These are phyloP conservation scores for Oidiodendron maius DNA, from an alignment of 495 filamentous ascomycete species.

Conservation along the genomic window DNA sequence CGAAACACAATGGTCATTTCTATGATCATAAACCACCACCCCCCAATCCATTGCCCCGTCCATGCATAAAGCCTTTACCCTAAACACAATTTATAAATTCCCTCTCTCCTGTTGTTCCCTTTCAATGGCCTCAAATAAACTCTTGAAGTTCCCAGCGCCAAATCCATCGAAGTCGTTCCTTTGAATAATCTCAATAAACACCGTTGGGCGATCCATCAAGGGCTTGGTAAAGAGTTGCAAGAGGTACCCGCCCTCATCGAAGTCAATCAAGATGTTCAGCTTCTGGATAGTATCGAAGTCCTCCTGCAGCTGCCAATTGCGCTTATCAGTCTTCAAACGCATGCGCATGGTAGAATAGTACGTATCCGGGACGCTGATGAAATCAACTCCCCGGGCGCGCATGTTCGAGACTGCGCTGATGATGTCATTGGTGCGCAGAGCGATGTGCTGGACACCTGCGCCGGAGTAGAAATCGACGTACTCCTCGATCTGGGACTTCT, in stretches of 20 bases:
- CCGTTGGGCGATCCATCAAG: slow-evolving; percentile 85
- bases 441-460: slow-evolving; percentile 86
- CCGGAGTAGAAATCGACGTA: slow-evolving; percentile 85
- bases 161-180: slow-evolving; percentile 82
- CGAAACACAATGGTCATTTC: too few relatives aligned
- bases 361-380: slow-evolving; percentile 75
- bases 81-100: slow-evolving; percentile 70
- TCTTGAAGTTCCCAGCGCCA: slow-evolving; percentile 93
- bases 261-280: slow-evolving; percentile 83
- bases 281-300: slow-evolving; percentile 66
- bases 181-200: slow-evolving; percentile 93
- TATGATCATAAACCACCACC: too few relatives aligned
- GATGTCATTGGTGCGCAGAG: slow-evolving; percentile 74
- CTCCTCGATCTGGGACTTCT: slow-evolving; percentile 87
- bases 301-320: slow-evolving; percentile 56
- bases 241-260: slow-evolving; percentile 83
- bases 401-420: slow-evolving; percentile 66
- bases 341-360: slow-evolving; percentile 75
- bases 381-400: slow-evolving; percentile 75
- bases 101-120: slow-evolving; percentile 77
- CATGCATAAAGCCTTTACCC: too few relatives aligned
- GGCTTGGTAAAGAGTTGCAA: slow-evolving; percentile 84
- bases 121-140: slow-evolving; percentile 88
- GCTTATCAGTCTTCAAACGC: slow-evolving; percentile 48
- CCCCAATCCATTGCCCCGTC: too few relatives aligned